phyloP scores from a whole-genome alignment of 192 early-diverging fungal species.

The Coemansia sp. region DNA sequence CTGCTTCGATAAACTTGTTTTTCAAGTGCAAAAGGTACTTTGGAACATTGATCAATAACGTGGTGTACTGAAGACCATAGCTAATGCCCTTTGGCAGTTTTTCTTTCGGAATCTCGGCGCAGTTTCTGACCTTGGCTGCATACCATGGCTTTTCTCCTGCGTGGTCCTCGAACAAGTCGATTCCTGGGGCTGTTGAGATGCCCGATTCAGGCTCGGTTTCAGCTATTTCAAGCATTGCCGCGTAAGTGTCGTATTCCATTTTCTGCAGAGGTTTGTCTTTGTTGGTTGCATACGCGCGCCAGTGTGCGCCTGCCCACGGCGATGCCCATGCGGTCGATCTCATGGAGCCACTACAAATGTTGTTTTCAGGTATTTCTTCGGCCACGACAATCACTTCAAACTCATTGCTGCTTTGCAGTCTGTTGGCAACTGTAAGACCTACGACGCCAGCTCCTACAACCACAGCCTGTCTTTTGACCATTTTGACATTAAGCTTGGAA shows the following conservation, averaged over 20 bases:
- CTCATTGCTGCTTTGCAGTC: conserved; percentile 33
- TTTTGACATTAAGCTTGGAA: not conserved
- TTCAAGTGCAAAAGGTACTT: conserved; percentile 32
- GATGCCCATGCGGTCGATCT: conserved; percentile 50
- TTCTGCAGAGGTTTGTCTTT: conserved; percentile 45
- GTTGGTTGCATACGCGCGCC: conserved; percentile 58
- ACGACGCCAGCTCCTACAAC: conserved; percentile 64
- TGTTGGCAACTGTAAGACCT: conserved; percentile 58
- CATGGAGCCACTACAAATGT: not conserved
- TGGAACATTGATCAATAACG: conserved; percentile 41
- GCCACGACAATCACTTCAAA: conserved; percentile 54
- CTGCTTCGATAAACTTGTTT: conserved; percentile 12
- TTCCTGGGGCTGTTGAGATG: conserved; percentile 15
- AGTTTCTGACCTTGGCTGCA: conserved; percentile 8
- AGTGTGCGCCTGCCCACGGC: conserved; percentile 65
- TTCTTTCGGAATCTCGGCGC: conserved; percentile 3
- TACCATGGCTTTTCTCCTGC: conserved; percentile 16
- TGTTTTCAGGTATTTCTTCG: conserved; percentile 18
- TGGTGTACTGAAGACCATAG: conserved; percentile 37
- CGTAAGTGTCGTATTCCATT: conserved; percentile 32
- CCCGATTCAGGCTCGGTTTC: conserved; percentile 19
- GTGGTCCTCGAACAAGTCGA: conserved; percentile 16
- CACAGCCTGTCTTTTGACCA: conserved; percentile 20
- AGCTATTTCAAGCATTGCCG: conserved; percentile 24
- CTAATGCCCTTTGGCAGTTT: conserved; percentile 14